These are phyloP conservation scores for Cytospora chrysosperma DNA, from an alignment of 2,329 filamentous ascomycete genomes.

Conservation along the genomic window DNA sequence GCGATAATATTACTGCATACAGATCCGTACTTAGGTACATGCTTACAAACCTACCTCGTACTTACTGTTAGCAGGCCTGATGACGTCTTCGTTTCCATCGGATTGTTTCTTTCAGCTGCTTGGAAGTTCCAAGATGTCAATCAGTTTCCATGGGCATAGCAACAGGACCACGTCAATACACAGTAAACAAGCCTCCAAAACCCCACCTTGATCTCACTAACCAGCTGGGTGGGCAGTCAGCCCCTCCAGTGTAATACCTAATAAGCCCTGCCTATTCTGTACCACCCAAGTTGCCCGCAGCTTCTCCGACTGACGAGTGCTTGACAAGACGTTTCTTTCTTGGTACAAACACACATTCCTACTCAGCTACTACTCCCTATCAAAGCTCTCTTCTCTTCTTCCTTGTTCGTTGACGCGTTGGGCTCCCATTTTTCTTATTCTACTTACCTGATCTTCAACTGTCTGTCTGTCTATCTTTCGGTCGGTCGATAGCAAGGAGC, in stretches of 20 bases:
- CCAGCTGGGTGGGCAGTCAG: no score
- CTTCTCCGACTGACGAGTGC: not conserved
- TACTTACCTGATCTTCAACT: not conserved
- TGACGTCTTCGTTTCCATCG: conserved; percentile 17
- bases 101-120: not conserved
- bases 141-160: not conserved
- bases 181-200: not conserved
- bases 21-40: not conserved
- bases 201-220: not conserved
- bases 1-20: not conserved
- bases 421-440: not conserved
- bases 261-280: no score
- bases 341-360: not conserved
- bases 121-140: not conserved
- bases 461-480: not conserved
- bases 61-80: not conserved
- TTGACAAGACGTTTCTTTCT: not conserved
- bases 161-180: not conserved
- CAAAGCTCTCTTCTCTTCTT: not conserved
- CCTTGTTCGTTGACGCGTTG: not conserved
- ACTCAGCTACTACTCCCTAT: no score
- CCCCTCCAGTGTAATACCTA: not conserved
- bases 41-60: no score
- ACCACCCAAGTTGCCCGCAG: not conserved
- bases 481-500: not conserved